Base-by-base conservation (phyloP, 495 filamentous ascomycete genomes). In the Podospora conica region DNA sequence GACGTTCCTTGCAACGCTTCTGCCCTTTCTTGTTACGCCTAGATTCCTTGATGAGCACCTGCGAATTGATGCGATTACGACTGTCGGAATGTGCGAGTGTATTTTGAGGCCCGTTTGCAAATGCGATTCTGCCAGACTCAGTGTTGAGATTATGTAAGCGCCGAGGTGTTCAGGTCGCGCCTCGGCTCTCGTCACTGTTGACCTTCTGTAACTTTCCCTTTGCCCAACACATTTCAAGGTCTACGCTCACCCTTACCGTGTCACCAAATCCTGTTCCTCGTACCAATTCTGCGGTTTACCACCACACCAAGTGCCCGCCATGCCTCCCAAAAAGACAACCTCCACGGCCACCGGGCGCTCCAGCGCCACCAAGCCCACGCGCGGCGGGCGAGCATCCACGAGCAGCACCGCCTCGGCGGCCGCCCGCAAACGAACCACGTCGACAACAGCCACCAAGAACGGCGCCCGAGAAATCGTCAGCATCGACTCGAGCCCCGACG, bases 1-100 rank as follows among this genome's bases (percentile, higher is more conserved):
- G 76, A 81, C 83, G 81, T 83, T 84, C 84, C 76, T 77, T 76
- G 72, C 74, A 70, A 76, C 72, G 70, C 71, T 71, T 67, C 63
- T 70, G 66, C 61, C 63, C 66, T 77, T 77, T 77, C 69, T 73
- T 73, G 66, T 77, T 75, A 75, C 74, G 76, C 68, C 79, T 82
- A 81, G 80, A 80, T 77, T 72, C 69, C 70, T 74, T 71, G 59
- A 68, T 69, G 69, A 64, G 63, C 70, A 65, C 64, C 66, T 61
- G 58, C 69, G n/a, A 73, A 69, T 68, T 65, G 61, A 64, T 69
- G 64, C 40, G 40, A 48, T 48, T 48, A 48, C 40, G 33, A 48
- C 6, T 6, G 7, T 4, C 33, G 33, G 15, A 4, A 7, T 48
- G 25, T 27, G 33, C 15, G 5, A 18, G 18, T 48, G 11, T 2